Evolutionary conservation across 2,329 filamentous ascomycete genomes (phyloP).

Genomic region (Arachnopeziza araneosa): DNA sequence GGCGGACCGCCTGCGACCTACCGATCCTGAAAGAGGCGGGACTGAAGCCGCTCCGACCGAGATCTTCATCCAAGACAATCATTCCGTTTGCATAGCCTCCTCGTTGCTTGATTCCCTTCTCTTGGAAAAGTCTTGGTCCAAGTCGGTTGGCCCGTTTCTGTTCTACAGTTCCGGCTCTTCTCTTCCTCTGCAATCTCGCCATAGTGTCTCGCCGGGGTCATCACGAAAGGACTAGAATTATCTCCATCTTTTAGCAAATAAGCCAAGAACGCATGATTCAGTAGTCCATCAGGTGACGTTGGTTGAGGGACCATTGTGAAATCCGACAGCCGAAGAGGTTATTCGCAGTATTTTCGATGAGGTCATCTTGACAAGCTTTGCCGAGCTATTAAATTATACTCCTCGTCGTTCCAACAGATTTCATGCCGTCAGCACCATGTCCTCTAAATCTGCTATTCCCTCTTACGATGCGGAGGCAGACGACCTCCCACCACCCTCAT

Average conservation of each 20-base stretch:
- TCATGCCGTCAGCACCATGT: conserved; percentile 13
- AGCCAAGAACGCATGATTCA: too few species aligned
- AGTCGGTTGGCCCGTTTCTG: background rate
- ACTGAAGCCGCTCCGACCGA: too few species aligned
- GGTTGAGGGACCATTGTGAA: background rate
- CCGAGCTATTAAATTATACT: too few species aligned
- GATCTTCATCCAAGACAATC: background rate
- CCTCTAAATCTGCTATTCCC: conserved; percentile 13
- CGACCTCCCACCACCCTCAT: conserved; percentile 20
- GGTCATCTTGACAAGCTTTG: too few species aligned
- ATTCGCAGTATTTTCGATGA: too few species aligned
- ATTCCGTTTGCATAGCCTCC: background rate
- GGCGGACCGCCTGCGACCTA: too few species aligned
- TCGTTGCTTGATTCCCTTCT: background rate
- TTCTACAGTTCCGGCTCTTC: background rate
- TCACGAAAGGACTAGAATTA: too few species aligned
- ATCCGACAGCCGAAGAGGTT: too few species aligned
- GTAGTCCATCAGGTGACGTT: background rate
- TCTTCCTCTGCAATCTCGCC: background rate
- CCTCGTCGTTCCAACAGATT: too few species aligned
- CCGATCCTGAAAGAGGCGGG: too few species aligned
- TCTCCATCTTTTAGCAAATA: too few species aligned
- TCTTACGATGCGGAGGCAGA: conserved; percentile 8
- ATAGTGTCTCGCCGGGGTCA: background rate
- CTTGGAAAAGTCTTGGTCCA: background rate